Evolutionary conservation across 345 rosid species (phyloP), one percentile per base, ranked within the genome.

Genomic region (Clarkia xantiana): DNA sequence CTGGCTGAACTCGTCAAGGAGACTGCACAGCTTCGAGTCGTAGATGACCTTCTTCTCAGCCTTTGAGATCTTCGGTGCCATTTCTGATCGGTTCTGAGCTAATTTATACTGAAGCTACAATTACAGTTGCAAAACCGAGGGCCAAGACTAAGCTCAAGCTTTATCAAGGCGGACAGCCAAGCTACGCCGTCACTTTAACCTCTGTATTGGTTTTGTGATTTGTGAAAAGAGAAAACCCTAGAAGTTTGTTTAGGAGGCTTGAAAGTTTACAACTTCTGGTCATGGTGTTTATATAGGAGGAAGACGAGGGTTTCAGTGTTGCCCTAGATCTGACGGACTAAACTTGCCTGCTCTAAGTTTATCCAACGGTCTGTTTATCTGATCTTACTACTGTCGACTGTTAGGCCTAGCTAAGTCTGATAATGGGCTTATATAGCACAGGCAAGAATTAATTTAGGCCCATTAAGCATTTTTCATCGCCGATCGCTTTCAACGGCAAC

Each of bases 1-100:
- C 77, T 90, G 94, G 67, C 72, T 76, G 71, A 69, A 86, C 63
- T 81, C 94, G 19, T 90, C 84, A 22, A 90, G 56, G 55, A 83
- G 77, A 57, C 68, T 68, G 59, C 95, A 90, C 9, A 90, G 78
- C 84, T 75, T 90, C 8, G 72, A 67, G 52, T 90, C 94, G 65
- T 86, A 90, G 0, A 74, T 84, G 42, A 77, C 39, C 83, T 90
- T 90, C 86, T 86, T 86, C 0, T 82, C 81, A 0, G 77, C 81
- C 64, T 90, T 90, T 22, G 97, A 72, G 36, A 52, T 60, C 60
- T 77, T 81, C 25, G 18, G 52, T 17, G 47, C 67, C 71, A 77
- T 75, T 65, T 42, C 41, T 42, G 44, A 20, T 12, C 10, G 36
- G 15, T 29, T 29, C 22, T 17, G 12, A 25, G 17, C 4, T 1